Conservation (phyloP, 805 yeast species). For the Lipomyces sp. region DNA sequence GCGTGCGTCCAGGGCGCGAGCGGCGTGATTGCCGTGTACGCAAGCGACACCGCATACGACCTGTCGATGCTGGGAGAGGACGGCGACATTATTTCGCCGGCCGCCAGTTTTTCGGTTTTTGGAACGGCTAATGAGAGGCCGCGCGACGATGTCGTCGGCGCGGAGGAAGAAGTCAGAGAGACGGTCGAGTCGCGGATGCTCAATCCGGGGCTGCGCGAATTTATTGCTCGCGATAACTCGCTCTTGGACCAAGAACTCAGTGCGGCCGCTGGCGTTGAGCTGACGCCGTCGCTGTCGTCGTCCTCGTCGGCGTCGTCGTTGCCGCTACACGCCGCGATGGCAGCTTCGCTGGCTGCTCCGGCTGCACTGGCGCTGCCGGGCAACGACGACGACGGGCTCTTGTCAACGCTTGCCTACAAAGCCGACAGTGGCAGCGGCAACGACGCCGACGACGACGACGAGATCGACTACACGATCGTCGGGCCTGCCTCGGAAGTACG, state of each 20-base stretch:
- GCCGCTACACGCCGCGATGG: too few species aligned
- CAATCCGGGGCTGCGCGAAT: background rate
- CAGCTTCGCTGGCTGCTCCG: too few species aligned
- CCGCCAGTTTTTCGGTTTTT: background rate
- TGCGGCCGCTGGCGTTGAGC: background rate
- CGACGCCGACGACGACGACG: background rate
- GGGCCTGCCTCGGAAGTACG: too few species aligned
- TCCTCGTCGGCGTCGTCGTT: too few species aligned
- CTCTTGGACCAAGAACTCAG: conserved; percentile 13
- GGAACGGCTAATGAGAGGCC: too few species aligned
- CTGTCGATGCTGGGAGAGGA: background rate
- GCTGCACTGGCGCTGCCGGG: too few species aligned
- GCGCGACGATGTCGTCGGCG: too few species aligned
- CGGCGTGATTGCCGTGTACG: conserved; percentile 26
- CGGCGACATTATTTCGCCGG: background rate
- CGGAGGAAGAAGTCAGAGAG: background rate
- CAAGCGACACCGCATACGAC: conserved; percentile 14
- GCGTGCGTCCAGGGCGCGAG: conserved; percentile 21
- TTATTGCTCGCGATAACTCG: conserved; percentile 11
- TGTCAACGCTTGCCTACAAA: background rate
- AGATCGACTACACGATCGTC: too few species aligned
- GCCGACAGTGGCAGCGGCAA: background rate
- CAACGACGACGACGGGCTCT: too few species aligned
- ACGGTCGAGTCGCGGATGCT: background rate
- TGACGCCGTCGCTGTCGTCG: too few species aligned